Percentiles rank a stretch among this genome's conserved stretches.
Conservation (phyloP, 108 stramenopile genomes). For the Discostella pseudostelligera region DNA sequence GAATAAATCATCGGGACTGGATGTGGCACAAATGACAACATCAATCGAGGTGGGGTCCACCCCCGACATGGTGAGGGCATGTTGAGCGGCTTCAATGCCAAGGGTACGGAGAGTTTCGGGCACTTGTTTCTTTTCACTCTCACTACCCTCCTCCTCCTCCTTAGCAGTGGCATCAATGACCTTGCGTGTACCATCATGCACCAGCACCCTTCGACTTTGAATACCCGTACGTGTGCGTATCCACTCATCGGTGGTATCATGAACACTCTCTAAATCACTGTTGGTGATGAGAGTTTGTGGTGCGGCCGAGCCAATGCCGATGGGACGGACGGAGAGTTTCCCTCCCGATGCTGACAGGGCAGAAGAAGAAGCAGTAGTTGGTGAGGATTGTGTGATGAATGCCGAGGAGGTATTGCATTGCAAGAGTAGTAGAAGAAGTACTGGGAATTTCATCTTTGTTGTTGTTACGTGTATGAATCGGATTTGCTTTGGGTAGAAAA, state of each 20-base stretch:
- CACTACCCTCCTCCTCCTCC: background rate
- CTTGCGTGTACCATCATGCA: conserved; percentile 35
- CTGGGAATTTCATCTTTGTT: background rate
- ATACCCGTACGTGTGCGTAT: conserved; percentile 94
- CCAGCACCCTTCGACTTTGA: conserved; percentile 69
- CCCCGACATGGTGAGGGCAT: conserved; percentile 80
- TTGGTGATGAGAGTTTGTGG: conserved; percentile 84
- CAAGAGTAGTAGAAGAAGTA: background rate
- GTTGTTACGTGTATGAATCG: background rate
- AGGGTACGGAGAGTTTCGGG: conserved; percentile 53
- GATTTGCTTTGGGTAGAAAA: background rate
- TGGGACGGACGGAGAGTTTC: conserved; percentile 61
- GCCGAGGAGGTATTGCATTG: background rate
- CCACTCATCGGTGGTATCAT: conserved; percentile 97
- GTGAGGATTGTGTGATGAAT: background rate
- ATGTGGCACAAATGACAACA: conserved; percentile 89
- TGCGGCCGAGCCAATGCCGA: conserved; percentile 82
- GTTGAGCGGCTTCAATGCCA: conserved; percentile 52
- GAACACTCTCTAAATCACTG: conserved; percentile 81
- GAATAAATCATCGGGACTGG: conserved; percentile 93
- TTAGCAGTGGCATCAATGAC: background rate
- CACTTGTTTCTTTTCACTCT: conserved; percentile 2
- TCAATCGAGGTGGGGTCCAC: conserved; percentile 75
- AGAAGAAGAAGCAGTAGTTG: background rate
- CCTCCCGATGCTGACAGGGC: conserved; percentile 35